Base-by-base conservation (phyloP, 2,329 filamentous ascomycete species). In the Aspergillus pseudotamarii region DNA sequence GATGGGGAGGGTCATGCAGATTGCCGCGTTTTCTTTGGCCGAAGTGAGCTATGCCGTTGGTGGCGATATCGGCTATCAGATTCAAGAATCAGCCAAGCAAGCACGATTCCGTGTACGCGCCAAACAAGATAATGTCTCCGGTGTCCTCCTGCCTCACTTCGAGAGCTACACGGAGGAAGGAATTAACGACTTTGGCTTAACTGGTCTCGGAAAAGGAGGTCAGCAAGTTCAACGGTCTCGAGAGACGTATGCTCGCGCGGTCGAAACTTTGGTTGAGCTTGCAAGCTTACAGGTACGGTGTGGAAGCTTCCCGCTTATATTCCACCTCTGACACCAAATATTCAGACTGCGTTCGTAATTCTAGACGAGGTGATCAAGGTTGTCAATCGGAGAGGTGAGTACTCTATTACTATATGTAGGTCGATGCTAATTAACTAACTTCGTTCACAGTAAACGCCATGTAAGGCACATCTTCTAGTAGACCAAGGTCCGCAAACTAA, bases 1-100 rank as follows among this genome's bases (percentile, higher is more conserved):
- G 84, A 99, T 99, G 94, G 95, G 95, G 62, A 88, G 94, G 38
- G 95, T 99, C 43, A 99, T 99, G 95, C 94, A 98, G 80, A 96
- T 99, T 75, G 95, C 95, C 46, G 94, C 95, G 53, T 98, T 99
- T 82, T 98, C 94, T 50, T 86, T 99, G 21, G 95, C 95, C 64
- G 95, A 98, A 82, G 95, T 99, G 61, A 96, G 93, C 56, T 99
- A 99, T 75, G 95, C 95, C 30, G 93, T 97, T 32, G 95, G 95
- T 66, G 93, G 94, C 73, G 92, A 96, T 74, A 96, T 99, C 72
- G 91, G 91, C 66, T 99, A 97, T 81, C 95, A 99, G 82, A 92
- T 99, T 70, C 94, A 97, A 76, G 95, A 99, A 79, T 96, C 93
- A 1, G 95, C 93, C 65, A 94, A 95, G 79, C 89, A 92, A 61